These are phyloP conservation scores for Neonectria punicea DNA, from an alignment of 2,329 filamentous ascomycete species.

Conservation along the genomic window DNA sequence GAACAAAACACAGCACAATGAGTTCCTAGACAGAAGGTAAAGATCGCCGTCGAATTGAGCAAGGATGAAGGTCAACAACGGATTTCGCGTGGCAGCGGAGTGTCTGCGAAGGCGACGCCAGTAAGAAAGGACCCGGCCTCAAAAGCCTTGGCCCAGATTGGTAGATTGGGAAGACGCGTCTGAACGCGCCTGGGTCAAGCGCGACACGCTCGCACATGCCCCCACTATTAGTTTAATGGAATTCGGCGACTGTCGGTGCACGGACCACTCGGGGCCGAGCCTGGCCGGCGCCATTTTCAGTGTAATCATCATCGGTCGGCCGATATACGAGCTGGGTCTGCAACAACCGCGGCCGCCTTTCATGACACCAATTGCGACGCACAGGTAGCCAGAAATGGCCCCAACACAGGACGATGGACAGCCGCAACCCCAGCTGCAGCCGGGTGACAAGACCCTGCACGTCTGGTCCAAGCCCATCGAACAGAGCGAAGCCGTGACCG, in stretches of 20 bases:
- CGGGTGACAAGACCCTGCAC: slow-evolving; percentile 47
- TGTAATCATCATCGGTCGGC: slow-evolving; percentile 40
- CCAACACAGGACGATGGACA: slow-evolving; percentile 43
- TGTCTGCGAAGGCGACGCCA: slow-evolving; percentile 32
- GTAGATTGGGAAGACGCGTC: slow-evolving; percentile 48
- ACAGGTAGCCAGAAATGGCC: slow-evolving; percentile 50
- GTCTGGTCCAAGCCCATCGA: slow-evolving; percentile 52
- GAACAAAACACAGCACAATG: slow-evolving; percentile 6
- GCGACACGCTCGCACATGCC: slow-evolving; percentile 40
- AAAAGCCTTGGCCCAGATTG: slow-evolving; percentile 42
- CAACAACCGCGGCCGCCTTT: slow-evolving; percentile 29
- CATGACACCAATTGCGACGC: slow-evolving; percentile 41
- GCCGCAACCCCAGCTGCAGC: slow-evolving; percentile 26
- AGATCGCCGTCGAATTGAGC: slow-evolving; percentile 19
- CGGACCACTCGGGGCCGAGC: slow-evolving; percentile 30
- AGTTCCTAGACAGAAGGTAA: slow-evolving; percentile 10
- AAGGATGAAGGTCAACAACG: slow-evolving; percentile 36
- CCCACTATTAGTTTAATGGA: slow-evolving; percentile 48
- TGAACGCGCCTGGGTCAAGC: slow-evolving; percentile 40
- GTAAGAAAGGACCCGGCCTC: slow-evolving; percentile 27
- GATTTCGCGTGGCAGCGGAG: slow-evolving; percentile 27
- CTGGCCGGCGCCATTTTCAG: slow-evolving; percentile 33
- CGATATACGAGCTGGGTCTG: slow-evolving; percentile 32
- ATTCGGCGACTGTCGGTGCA: slow-evolving; percentile 29
- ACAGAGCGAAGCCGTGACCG: slow-evolving; percentile 33